Evolutionary conservation across 106 monocot species (phyloP), one percentile per base, ranked within the genome.

Genomic region (Acanthochlamys bracteata): DNA sequence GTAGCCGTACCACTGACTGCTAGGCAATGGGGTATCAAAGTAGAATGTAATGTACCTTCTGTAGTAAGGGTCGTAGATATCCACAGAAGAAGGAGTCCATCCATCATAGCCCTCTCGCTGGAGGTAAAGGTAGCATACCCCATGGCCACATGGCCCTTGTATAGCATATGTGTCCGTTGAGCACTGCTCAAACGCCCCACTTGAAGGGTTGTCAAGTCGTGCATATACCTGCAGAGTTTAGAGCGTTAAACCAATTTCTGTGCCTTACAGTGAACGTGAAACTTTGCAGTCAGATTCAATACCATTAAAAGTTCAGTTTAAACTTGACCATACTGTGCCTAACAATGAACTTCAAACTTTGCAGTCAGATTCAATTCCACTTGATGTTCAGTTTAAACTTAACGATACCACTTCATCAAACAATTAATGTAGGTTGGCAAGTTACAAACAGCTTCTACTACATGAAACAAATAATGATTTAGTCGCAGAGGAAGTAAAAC

Each of bases 161-260:
- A 86, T 67, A 25, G 70, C 68, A 75, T 76, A 92, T 8, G 91
- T 92, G 66, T 92, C 86, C 6, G 81, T 83, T 41, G 91, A 83
- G 76, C 91, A 92, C 17, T 76, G 73, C 68, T 84, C 91, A 55
- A 92, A 92, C 12, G 81, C 55, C 15, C 56, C 42, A 10, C 69
- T 24, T 25, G 78, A 59, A 13, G 81, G 80, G 63, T 80, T 72
- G 33, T 86, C 80, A 53, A 91, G 56, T 33, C 86, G 41, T 0
- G 83, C 83, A 49, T 84, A 84, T 17, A 90, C 84, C 87, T 88
- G 75, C 25, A 12, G 49, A 49, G 10, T 4, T 49, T 14, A 41
- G 24, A 24, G 17, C 53, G 33, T 33, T 33, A 33, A 33, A 33
- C 33, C 6, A 33, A 33, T 33, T 33, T 33, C 33, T 33, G 33